Conservation (phyloP, 208 protist species). For the Polymyxa betae region DNA sequence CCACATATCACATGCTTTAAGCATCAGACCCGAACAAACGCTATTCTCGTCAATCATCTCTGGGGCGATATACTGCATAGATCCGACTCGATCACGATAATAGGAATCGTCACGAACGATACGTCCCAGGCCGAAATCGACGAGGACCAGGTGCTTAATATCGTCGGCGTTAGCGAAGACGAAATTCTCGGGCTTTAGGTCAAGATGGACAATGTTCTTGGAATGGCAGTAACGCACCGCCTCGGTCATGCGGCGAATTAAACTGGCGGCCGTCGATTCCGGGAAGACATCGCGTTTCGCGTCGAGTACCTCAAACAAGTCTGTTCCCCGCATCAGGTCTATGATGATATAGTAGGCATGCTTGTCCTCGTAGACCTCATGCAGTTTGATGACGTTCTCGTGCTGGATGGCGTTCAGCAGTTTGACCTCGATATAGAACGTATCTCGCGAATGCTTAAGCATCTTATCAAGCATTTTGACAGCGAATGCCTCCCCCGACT, state of each 20-base stretch:
- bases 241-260: conserved; percentile 6
- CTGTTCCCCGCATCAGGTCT: not conserved
- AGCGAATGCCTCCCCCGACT: not conserved
- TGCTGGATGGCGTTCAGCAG: conserved; percentile 10
- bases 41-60: conserved; percentile 50
- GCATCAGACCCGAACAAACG: conserved; percentile 9
- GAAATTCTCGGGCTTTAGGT: conserved; percentile 47
- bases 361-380: conserved; percentile 43
- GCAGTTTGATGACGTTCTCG: conserved; percentile 5
- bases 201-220: conserved; percentile 43
- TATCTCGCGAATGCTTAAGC: conserved; percentile 29
- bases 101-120: not conserved
- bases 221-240: conserved; percentile 18
- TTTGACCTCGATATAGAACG: conserved; percentile 34
- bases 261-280: not conserved
- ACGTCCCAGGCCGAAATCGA: conserved; percentile 47
- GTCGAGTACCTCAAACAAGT: conserved; percentile 51
- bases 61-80: conserved; percentile 47
- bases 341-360: conserved; percentile 47
- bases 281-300: conserved; percentile 47
- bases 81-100: conserved; percentile 35
- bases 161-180: not conserved
- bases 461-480: conserved; percentile 26
- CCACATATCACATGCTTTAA: conserved; percentile 45
- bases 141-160: conserved; percentile 19